These are phyloP conservation scores for Gossypium herbaceum DNA, from an alignment of 345 rosid genomes.

Conservation along the genomic window DNA sequence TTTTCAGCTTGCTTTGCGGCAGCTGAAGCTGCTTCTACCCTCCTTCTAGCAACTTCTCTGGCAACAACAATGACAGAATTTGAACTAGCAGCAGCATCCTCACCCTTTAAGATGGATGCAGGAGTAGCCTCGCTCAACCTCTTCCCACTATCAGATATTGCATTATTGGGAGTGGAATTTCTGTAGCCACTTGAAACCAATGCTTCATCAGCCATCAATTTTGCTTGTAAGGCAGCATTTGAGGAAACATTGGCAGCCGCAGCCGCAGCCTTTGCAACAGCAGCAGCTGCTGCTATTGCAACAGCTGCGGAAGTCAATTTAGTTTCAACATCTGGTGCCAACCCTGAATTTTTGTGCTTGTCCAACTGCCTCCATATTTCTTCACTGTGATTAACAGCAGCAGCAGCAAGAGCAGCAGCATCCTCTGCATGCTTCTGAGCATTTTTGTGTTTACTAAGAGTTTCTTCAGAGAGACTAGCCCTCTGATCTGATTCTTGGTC, in stretches of 20 bases:
- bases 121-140: conserved; percentile 45
- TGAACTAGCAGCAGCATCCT: conserved; percentile 44
- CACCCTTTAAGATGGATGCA: conserved; percentile 53
- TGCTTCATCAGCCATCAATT: conserved; percentile 91
- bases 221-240: conserved; percentile 91
- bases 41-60: conserved; percentile 77
- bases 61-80: conserved; percentile 65
- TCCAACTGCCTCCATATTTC: conserved; percentile 73
- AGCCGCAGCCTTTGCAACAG: conserved; percentile 97
- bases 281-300: conserved; percentile 83
- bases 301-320: conserved; percentile 82
- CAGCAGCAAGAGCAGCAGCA: conserved; percentile 73
- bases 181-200: conserved; percentile 30
- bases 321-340: conserved; percentile 54
- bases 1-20: conserved; percentile 93
- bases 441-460: conserved; percentile 55
- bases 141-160: conserved; percentile 29
- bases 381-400: conserved; percentile 68
- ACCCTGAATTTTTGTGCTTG: conserved; percentile 49
- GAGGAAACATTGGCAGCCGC: conserved; percentile 95
- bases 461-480: conserved; percentile 54
- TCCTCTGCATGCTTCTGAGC: conserved; percentile 75
- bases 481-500: conserved; percentile 37
- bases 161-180: conserved; percentile 29
- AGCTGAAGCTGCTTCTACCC: conserved; percentile 85